Conservation (phyloP, 257 asterid genomes). For the Paulownia fortunei region DNA sequence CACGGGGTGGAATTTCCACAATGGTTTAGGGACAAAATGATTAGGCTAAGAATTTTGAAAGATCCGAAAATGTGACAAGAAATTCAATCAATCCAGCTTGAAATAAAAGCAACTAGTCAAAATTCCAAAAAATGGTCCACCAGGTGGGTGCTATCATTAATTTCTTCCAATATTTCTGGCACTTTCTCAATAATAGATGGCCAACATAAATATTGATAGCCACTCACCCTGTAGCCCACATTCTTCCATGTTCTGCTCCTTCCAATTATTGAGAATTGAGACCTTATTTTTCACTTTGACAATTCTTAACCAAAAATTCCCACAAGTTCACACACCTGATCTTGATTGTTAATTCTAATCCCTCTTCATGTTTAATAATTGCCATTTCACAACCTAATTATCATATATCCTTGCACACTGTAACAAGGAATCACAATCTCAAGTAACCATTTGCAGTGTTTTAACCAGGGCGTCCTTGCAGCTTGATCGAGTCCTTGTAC, state of each 20-base stretch:
- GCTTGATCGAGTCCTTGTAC: slow-evolving; percentile 3
- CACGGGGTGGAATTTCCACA: too few species aligned
- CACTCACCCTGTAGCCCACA: slow-evolving; percentile 30
- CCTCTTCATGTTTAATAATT: not conserved
- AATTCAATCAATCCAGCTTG: not conserved
- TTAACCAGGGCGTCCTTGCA: too few species aligned
- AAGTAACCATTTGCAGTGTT: not conserved
- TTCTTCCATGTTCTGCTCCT: slow-evolving; percentile 35
- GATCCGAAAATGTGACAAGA: not conserved
- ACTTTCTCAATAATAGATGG: slow-evolving; percentile 34
- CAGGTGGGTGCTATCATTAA: slow-evolving; percentile 24
- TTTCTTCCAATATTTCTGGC: slow-evolving; percentile 27
- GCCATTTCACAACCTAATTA: too few species aligned
- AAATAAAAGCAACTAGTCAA: not conserved
- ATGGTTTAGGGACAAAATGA: too few species aligned
- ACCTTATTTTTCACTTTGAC: not conserved
- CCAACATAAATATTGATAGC: slow-evolving; percentile 38
- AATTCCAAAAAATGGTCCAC: not conserved
- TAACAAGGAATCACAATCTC: not conserved
- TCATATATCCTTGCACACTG: too few species aligned
- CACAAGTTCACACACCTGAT: not conserved
- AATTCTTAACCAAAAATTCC: not conserved
- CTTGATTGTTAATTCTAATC: not conserved
- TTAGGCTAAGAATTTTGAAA: too few species aligned
- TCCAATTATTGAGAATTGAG: slow-evolving; percentile 39